A percentile compares a stretch with the other conserved stretches of the same genome.
These are phyloP conservation scores for Sporisorium iseilematis-ciliati DNA, from an alignment of 1,284 basidiomycete species.

Conservation along the genomic window DNA sequence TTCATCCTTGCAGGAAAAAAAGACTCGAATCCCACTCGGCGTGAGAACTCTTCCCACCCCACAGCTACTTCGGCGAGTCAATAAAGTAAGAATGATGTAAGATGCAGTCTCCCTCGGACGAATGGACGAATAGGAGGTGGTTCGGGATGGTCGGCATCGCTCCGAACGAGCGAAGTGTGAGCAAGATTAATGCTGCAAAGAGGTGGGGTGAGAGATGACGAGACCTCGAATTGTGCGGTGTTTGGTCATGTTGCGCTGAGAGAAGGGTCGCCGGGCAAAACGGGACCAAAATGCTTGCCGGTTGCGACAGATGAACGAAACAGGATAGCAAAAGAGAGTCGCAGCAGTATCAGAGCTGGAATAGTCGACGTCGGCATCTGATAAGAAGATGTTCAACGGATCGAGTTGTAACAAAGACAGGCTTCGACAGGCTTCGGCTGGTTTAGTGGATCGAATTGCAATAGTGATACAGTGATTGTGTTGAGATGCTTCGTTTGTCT, in stretches of 20 bases:
- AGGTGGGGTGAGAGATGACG: too few species aligned
- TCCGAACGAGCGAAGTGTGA: too few species aligned
- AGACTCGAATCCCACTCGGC: background rate
- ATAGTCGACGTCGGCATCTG: background rate
- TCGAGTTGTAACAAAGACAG: background rate
- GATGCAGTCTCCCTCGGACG: too few species aligned
- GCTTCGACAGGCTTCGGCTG: background rate
- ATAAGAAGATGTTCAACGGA: background rate
- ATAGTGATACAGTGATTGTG: conserved; percentile 27
- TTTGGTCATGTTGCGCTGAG: too few species aligned
- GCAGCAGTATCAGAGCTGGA: background rate
- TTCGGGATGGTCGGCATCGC: too few species aligned
- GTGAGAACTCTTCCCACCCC: conserved; percentile 3
- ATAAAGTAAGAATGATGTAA: background rate
- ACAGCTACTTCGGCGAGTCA: background rate
- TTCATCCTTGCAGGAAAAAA: background rate
- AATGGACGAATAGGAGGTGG: background rate
- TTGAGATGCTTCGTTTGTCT: background rate
- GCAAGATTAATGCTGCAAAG: too few species aligned
- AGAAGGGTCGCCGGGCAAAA: too few species aligned
- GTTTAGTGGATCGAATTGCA: conserved; percentile 11
- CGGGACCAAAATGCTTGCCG: background rate
- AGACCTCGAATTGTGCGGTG: too few species aligned
- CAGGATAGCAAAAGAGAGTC: background rate
- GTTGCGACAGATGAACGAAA: background rate